Evolutionary conservation across 2,329 filamentous ascomycete genomes (phyloP), one percentile per base, ranked within the genome.

Genomic region (Cordyceps tenuipes): DNA sequence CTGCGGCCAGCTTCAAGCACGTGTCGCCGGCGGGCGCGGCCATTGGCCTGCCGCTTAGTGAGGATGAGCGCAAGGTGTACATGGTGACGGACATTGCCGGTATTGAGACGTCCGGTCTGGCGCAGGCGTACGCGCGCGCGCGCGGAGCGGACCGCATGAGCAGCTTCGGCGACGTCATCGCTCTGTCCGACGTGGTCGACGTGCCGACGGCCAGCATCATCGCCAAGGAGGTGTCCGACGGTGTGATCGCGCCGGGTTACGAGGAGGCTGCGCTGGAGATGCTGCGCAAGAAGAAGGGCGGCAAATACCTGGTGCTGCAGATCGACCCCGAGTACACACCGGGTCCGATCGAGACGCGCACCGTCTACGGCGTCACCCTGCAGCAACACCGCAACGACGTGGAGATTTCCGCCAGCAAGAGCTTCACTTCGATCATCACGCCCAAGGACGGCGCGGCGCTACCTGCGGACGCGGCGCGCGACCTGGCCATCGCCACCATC

Each of bases 1-100:
- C 94, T 58, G 94, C 94, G 34, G 93, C 94, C 64, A 96, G 91
- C 73, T 99, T 99, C 86, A 99, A 97, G 85, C 94, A 99, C 73
- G 94, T 97, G 64, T 99, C 94, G 10, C 94, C 94, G 21, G 94
- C 94, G 48, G 94, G 94, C 70, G 94, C 93, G 62, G 93, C 94
- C 66, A 94, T 99, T 69, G 94, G 92, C 66, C 86, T 94, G 7
- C 90, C 91, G 23, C 82, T 99, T 64, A 90, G 80, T 64, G 85
- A 89, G 46, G 89, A 90, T 57, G 94, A 99, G 83, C 88, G 90
- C 76, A 95, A 96, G 78, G 94, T 97, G 59, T 99, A 96, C 81
- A 97, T 99, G 81, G 94, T 99, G 62, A 90, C 96, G 70, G 94
- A 97, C 71, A 95, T 99, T 68, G 83, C 86, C 62, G 92, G 91